phyloP scores from a whole-genome alignment of 108 stramenopile genomes.

The Skeletonema grethae region DNA sequence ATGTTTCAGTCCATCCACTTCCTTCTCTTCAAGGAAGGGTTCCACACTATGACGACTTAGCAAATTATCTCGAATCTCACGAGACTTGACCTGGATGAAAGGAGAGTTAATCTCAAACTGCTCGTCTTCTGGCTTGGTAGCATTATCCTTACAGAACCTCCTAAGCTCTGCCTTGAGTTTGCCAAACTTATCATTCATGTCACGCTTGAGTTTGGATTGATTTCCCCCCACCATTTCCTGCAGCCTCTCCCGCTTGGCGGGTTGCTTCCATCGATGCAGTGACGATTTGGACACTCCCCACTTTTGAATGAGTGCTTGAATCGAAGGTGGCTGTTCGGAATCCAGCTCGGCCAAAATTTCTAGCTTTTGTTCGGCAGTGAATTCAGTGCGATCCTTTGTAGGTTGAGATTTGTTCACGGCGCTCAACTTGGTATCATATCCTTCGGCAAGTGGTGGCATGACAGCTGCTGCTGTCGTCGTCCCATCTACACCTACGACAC shows the following conservation, averaged over 20 bases:
- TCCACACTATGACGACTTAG: background rate
- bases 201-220: background rate
- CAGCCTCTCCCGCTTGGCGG: background rate
- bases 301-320: slow-evolving; percentile 5
- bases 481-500: too few relatives aligned
- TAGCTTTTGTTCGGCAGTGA: slow-evolving; percentile 11
- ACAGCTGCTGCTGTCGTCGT: background rate
- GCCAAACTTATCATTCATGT: slow-evolving; percentile 6
- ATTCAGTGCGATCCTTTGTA: slow-evolving; percentile 3
- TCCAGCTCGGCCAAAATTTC: slow-evolving; percentile 7
- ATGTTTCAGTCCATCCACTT: background rate
- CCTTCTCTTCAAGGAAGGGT: slow-evolving; percentile 8
- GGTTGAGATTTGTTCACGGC: background rate
- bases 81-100: background rate
- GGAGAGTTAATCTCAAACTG: slow-evolving; percentile 2
- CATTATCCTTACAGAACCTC: background rate
- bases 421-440: background rate
- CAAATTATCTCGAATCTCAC: slow-evolving; percentile 4
- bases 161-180: background rate
- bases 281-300: slow-evolving; percentile 13
- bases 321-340: slow-evolving; percentile 1
- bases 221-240: slow-evolving; percentile 2
- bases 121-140: slow-evolving; percentile 4
- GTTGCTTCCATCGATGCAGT: slow-evolving; percentile 13
- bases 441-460: background rate